Base-by-base conservation (phyloP, 495 filamentous ascomycete species). In the Annulohypoxylon maeteangense region DNA sequence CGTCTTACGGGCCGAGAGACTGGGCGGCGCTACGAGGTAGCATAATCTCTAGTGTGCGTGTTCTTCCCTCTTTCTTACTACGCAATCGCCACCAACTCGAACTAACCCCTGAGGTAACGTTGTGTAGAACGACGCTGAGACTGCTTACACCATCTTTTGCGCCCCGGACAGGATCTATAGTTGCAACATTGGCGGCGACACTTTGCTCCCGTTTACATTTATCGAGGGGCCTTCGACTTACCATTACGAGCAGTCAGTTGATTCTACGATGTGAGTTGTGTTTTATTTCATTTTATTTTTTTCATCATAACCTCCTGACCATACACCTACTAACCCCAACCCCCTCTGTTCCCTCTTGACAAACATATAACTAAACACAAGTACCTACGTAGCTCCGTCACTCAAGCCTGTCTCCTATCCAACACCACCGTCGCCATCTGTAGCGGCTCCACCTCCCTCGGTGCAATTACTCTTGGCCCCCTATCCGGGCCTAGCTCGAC, bases 71-170 rank as follows among this genome's bases (percentile, higher is more conserved):
- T 45, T 7, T 7, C 38, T 32, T 7, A 20, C 34, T 58, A 42
- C 32, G 4, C 11, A 4, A 29, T 50, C 51, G 22, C 27, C n/a
- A 7, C 44, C 47, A 20, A 58, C n/a, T 47, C 16, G 23, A n/a
- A 48, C 16, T 34, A n/a, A 48, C 31, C 31, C 23, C 31, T 27
- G 22, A 16, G 47, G n/a, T 10, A 56, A 56, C 27, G 22, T 11
- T 11, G 29, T 34, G 12, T 55, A 80, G 78, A 65, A 80, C 57
- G 45, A 62, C 34, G 74, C 58, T 32, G 75, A 66, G 53, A 81
- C 81, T 10, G 60, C 73, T 14, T 83, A 80, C 55, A 81, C 80
- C 20, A 70, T 82, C 22, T 83, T 83, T 62, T 83, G 81, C 56
- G 78, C 74, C 11, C 71, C 77, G 11, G 45, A 74, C 27, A 67